Conservation (phyloP, 2,329 filamentous ascomycete species). For the Cladosporium sp. region DNA sequence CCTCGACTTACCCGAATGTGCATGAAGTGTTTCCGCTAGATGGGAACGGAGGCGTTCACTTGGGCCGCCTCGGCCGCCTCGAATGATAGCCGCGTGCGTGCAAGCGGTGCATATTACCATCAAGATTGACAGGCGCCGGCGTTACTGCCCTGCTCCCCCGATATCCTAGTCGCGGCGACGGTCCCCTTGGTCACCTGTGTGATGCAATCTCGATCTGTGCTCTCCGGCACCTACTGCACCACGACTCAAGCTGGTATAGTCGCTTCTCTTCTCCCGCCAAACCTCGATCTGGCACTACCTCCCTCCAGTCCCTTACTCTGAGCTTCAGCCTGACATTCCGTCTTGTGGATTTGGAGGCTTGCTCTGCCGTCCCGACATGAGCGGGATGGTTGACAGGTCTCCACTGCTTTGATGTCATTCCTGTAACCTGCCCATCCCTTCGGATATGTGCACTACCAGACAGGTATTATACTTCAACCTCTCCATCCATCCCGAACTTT, state of each 20-base stretch:
- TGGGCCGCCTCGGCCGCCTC: not conserved
- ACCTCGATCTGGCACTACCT: not conserved
- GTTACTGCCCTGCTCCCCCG: not conserved
- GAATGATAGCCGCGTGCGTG: not conserved
- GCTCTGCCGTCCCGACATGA: not conserved
- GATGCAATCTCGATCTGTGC: constrained; percentile 8
- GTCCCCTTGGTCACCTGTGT: constrained; percentile 8
- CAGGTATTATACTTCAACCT: not conserved
- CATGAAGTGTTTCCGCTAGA: not conserved
- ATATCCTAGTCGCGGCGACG: not conserved
- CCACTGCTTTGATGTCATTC: constrained; percentile 1
- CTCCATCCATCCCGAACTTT: not conserved
- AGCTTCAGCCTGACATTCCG: not conserved
- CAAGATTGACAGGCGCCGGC: not conserved
- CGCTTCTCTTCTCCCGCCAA: not conserved
- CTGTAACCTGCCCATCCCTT: not conserved
- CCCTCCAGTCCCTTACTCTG: not conserved
- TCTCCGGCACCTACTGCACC: not conserved
- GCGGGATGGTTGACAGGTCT: constrained; percentile 2
- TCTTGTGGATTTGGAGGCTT: not conserved
- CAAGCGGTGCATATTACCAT: not conserved
- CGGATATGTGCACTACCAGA: not conserved
- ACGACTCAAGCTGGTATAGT: not conserved
- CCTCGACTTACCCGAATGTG: not conserved
- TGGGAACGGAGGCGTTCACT: not conserved